Percentiles rank a stretch among this genome's conserved stretches.
These are phyloP conservation scores for Epichloe sp. DNA, from an alignment of 2,329 filamentous ascomycete genomes.

Conservation along the genomic window DNA sequence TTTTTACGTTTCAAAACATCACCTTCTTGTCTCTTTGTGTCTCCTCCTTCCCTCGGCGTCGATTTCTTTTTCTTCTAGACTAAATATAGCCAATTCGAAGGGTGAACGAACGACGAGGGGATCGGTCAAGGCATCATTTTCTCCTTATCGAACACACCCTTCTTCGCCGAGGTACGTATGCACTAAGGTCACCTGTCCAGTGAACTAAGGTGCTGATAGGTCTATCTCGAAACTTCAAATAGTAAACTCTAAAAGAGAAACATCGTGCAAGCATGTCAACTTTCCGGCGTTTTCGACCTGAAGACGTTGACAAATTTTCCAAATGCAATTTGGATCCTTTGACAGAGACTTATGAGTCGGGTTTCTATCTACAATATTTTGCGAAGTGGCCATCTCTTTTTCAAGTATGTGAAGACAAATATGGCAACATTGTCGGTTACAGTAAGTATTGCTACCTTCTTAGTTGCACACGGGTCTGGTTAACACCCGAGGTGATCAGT, in stretches of 20 bases:
- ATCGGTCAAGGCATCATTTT: neutral
- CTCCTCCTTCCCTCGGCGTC: neutral
- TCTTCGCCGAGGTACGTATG: neutral
- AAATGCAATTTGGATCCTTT: conserved; percentile 91
- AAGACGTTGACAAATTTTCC: conserved; percentile 80
- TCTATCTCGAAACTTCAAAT: neutral
- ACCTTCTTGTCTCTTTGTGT: neutral
- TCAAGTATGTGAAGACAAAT: conserved; percentile 74
- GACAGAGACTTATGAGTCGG: conserved; percentile 94
- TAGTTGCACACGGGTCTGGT: conserved; percentile 8
- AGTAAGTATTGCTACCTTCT: conserved; percentile 41
- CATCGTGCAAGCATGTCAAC: conserved; percentile 49
- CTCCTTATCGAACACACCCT: neutral
- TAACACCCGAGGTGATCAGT: conserved; percentile 43
- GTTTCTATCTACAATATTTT: conserved; percentile 92
- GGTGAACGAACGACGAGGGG: neutral
- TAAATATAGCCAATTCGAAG: neutral
- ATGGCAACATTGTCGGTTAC: conserved; percentile 87
- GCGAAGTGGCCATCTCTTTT: conserved; percentile 93
- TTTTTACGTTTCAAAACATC: neutral
- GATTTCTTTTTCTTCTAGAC: neutral
- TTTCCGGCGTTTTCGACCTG: conserved; percentile 71
- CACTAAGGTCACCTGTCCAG: neutral
- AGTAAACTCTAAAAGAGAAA: neutral
- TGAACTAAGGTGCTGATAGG: neutral